Evolutionary conservation across 2,329 filamentous ascomycete species (phyloP).

Genomic region (Alternaria gaisen): DNA sequence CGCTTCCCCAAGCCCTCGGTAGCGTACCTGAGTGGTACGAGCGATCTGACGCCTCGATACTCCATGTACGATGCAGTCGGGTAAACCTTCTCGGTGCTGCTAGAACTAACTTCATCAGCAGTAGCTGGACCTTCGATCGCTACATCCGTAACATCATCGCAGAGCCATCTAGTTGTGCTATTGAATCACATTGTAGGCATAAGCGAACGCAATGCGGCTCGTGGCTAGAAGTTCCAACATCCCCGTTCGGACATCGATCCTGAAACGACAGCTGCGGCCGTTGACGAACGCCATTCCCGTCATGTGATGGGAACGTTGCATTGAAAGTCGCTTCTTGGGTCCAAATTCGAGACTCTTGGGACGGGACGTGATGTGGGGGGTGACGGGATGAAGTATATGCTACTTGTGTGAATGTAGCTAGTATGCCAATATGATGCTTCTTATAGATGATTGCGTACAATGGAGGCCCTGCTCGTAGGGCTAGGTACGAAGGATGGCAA

Average conservation of each 20-base stretch:
- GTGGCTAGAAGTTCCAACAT: slow-evolving; percentile 1
- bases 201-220: slow-evolving; percentile 1
- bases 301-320: not conserved
- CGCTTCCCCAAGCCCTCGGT: not conserved
- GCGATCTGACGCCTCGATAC: not conserved
- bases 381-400: not conserved
- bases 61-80: not conserved
- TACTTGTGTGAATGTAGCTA: not conserved
- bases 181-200: not conserved
- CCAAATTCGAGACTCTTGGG: not conserved
- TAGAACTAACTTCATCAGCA: too few species aligned
- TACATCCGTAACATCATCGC: not conserved
- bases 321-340: not conserved
- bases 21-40: not conserved
- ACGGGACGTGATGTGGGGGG: slow-evolving; percentile 2
- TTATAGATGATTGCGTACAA: not conserved
- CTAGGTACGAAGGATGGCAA: not conserved
- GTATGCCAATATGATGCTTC: not conserved
- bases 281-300: not conserved
- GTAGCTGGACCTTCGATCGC: not conserved
- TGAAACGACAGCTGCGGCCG: not conserved
- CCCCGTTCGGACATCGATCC: not conserved
- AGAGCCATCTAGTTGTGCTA: not conserved
- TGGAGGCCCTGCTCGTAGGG: not conserved
- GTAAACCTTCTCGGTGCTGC: not conserved